Evolutionary conservation across 345 rosid species (phyloP).

Genomic region (Hibiscus trionum): DNA sequence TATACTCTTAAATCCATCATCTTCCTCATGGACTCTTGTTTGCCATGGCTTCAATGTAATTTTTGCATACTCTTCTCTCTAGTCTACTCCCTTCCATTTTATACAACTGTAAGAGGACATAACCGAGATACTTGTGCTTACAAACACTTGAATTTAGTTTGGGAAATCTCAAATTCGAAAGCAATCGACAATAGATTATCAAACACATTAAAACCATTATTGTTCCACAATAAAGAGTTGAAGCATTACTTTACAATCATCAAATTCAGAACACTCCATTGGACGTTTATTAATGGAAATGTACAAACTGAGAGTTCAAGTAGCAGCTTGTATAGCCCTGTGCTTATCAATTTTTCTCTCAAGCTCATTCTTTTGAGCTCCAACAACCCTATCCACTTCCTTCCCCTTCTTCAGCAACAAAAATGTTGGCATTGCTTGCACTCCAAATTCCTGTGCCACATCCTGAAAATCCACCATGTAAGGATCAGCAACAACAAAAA

Average conservation of each 20-base stretch:
- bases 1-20: conserved; percentile 6
- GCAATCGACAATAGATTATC: not conserved
- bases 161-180: not conserved
- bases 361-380: conserved; percentile 54
- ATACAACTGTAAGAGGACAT: not conserved
- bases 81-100: not conserved
- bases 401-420: conserved; percentile 72
- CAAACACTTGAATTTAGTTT: not conserved
- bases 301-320: not conserved
- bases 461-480: conserved; percentile 30
- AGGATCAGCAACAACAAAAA: not conserved
- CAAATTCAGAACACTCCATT: not conserved
- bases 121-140: not conserved
- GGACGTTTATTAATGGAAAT: not conserved
- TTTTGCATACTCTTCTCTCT: not conserved
- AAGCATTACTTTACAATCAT: not conserved
- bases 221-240: not conserved
- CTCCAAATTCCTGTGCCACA: conserved; percentile 62
- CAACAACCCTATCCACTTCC: conserved; percentile 64
- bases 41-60: not conserved
- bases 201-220: not conserved
- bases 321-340: conserved; percentile 10
- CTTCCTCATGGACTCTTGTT: not conserved
- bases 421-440: conserved; percentile 86
- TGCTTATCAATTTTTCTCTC: conserved; percentile 41